Percentiles rank a stretch among this genome's conserved stretches.
phyloP scores from a whole-genome alignment of 805 yeast species.

The Schwanniomyces polymorphus region DNA sequence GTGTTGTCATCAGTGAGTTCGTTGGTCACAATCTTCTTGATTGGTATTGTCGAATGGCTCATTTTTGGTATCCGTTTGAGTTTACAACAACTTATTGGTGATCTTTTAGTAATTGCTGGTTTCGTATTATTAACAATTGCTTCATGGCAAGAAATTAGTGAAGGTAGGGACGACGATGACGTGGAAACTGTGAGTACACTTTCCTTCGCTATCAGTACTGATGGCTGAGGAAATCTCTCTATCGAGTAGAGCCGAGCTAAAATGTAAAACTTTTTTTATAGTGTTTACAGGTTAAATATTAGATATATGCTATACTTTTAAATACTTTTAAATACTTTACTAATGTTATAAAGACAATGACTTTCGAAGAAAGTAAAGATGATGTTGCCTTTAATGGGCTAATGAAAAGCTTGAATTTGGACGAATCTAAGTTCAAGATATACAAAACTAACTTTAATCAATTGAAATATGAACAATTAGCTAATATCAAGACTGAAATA shows the following conservation, averaged over 20 bases:
- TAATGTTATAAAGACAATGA: conserved; percentile 4
- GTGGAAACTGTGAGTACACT: conserved; percentile 41
- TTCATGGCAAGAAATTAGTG: conserved; percentile 63
- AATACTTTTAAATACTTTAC: not conserved
- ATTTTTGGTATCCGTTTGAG: conserved; percentile 61
- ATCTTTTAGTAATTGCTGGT: conserved; percentile 66
- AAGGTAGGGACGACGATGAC: conserved; percentile 44
- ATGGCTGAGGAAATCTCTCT: conserved; percentile 4
- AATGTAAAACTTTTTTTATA: not conserved
- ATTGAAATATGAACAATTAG: conserved; percentile 7
- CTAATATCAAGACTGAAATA: conserved; percentile 13
- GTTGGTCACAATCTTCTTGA: conserved; percentile 73
- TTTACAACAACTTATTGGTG: conserved; percentile 63
- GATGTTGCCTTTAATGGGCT: conserved; percentile 24
- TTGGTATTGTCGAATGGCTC: conserved; percentile 74
- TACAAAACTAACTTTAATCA: conserved; percentile 18
- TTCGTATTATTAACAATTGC: conserved; percentile 65
- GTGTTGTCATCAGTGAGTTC: conserved; percentile 73
- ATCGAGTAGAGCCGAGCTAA: not conserved
- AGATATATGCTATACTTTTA: not conserved
- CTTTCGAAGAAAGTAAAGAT: conserved; percentile 11
- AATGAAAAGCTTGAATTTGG: conserved; percentile 27
- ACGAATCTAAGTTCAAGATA: conserved; percentile 17
- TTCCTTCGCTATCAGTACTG: conserved; percentile 40
- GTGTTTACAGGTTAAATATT: conserved; percentile 2